Conservation (phyloP, 2,329 filamentous ascomycete genomes). For the Aureobasidium namibiae region DNA sequence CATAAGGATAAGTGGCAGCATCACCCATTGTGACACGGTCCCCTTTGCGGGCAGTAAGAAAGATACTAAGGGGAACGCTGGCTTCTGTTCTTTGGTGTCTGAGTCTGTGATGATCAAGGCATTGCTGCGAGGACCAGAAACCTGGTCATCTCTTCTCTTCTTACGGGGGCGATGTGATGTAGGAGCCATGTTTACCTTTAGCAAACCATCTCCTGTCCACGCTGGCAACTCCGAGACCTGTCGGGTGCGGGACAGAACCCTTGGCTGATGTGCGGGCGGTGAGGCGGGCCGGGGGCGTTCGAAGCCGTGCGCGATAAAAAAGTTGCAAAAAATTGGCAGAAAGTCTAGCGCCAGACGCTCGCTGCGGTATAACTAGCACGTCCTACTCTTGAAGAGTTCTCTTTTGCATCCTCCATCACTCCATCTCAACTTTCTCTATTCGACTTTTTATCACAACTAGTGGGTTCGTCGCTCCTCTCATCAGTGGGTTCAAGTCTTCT, state of each 20-base stretch:
- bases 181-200: conserved; percentile 3
- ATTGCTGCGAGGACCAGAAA: conserved; percentile 30
- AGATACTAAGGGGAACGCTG: conserved; percentile 83
- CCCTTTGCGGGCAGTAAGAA: conserved; percentile 88
- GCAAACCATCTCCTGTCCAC: background rate
- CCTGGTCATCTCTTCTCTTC: conserved; percentile 33
- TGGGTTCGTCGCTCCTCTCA: conserved; percentile 19
- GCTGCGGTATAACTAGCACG: background rate
- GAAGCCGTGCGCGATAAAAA: background rate
- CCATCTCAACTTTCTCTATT: conserved; percentile 1
- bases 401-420: conserved; percentile 5
- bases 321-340: background rate
- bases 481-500: conserved; percentile 16
- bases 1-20: conserved; percentile 83
- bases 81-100: conserved; percentile 40
- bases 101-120: conserved; percentile 37
- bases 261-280: background rate
- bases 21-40: conserved; percentile 82
- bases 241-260: background rate
- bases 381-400: background rate
- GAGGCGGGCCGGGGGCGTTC: background rate
- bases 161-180: conserved; percentile 33
- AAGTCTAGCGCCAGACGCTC: background rate
- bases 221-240: background rate
- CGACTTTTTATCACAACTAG: conserved; percentile 10